A percentile compares a stretch with the other conserved stretches of the same genome.
phyloP scores from a whole-genome alignment of 495 filamentous ascomycete species.

The Schizothecium vesticola region DNA sequence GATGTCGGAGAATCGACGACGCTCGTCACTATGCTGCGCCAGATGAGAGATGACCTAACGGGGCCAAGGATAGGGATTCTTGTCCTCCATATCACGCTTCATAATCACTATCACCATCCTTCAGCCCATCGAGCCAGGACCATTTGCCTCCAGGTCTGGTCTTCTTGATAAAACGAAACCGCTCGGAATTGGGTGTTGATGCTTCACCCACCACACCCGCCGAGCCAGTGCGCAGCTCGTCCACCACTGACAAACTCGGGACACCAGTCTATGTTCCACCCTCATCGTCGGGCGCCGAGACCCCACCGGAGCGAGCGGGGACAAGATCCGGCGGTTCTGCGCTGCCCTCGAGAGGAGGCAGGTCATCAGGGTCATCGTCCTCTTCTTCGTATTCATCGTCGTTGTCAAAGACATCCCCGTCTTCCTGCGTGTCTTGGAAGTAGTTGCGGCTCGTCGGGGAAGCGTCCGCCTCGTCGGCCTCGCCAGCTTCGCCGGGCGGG shows the following conservation, averaged over 20 bases:
- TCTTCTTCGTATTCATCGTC: conserved; percentile 37
- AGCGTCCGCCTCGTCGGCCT: conserved; percentile 21
- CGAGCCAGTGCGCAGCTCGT: not conserved
- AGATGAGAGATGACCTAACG: not conserved
- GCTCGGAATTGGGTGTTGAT: not conserved
- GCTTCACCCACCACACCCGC: not conserved
- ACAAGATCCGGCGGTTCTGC: conserved; percentile 14
- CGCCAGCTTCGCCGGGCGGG: conserved; percentile 22
- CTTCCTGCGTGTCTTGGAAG: conserved; percentile 24
- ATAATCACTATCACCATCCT: not conserved
- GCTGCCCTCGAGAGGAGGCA: conserved; percentile 17
- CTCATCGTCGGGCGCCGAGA: not conserved
- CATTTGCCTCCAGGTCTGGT: not conserved
- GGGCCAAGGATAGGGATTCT: not conserved
- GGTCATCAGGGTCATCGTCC: conserved; percentile 29
- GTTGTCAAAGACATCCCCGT: conserved; percentile 35
- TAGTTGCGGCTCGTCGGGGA: conserved; percentile 26
- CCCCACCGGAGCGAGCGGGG: not conserved
- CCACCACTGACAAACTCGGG: not conserved
- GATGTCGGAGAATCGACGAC: no score
- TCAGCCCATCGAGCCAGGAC: not conserved
- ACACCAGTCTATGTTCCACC: not conserved
- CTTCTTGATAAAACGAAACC: not conserved
- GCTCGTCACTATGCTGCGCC: not conserved
- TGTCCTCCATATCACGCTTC: not conserved